These are phyloP conservation scores for Intubia oerlemansii DNA, from an alignment of 2,329 filamentous ascomycete species.

Conservation along the genomic window DNA sequence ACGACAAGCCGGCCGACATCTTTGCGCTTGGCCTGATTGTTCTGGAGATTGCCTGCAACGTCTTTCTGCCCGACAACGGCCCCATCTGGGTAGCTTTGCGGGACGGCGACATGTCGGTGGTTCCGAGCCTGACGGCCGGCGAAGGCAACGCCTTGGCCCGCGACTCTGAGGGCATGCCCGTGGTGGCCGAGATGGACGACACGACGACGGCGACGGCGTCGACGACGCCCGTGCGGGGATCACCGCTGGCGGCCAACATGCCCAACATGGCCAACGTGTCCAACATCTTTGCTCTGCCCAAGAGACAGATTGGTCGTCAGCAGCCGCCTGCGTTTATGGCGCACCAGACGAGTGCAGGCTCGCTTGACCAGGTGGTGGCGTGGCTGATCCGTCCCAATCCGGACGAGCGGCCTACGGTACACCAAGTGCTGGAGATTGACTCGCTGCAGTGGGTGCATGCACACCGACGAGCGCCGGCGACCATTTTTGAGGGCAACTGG, in stretches of 20 bases:
- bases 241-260: no score
- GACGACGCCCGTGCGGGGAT: constrained; percentile 1
- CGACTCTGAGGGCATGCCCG: constrained; percentile 51
- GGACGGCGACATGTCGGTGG: constrained; percentile 70
- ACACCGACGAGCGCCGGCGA: constrained; percentile 70
- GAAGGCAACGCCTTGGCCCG: constrained; percentile 48
- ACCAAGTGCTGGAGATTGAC: constrained; percentile 49
- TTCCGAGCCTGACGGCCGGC: constrained; percentile 73
- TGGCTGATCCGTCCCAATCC: constrained; percentile 76
- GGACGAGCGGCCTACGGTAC: constrained; percentile 46
- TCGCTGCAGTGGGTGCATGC: constrained; percentile 63
- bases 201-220: constrained; percentile 3
- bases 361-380: constrained; percentile 64
- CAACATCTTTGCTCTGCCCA: constrained; percentile 21
- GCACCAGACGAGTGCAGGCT: constrained; percentile 47
- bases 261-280: constrained; percentile 3
- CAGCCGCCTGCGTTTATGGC: constrained; percentile 76
- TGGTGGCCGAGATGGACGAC: constrained; percentile 17
- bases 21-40: constrained; percentile 90
- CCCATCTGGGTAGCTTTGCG: constrained; percentile 77
- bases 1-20: constrained; percentile 79
- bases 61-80: constrained; percentile 83
- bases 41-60: constrained; percentile 85
- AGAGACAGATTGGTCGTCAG: constrained; percentile 25
- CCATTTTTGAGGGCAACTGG: constrained; percentile 90